Evolutionary conservation across 768 basidiomycete species (phyloP).

Genomic region (Crucibulum laeve): DNA sequence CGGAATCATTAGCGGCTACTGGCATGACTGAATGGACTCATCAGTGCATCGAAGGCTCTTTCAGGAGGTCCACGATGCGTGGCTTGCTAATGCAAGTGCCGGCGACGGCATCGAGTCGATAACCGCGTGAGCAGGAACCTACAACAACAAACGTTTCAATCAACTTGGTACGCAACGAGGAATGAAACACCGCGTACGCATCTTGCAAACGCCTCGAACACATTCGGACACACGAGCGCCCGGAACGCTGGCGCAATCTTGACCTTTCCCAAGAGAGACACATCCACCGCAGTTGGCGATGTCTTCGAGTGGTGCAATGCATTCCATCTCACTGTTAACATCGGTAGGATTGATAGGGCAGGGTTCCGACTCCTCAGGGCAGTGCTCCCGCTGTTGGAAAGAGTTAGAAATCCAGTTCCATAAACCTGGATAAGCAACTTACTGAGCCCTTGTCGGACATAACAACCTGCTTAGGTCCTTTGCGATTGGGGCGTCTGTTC

Average conservation of each 20-base stretch:
- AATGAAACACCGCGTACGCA: slow-evolving; percentile 8
- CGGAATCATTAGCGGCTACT: not conserved
- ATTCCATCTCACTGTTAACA: slow-evolving; percentile 10
- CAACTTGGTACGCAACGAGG: not conserved
- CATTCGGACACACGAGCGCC: slow-evolving; percentile 12
- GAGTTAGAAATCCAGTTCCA: no score
- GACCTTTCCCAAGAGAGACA: slow-evolving; percentile 10
- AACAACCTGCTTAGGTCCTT: no score
- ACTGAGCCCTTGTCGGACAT: no score
- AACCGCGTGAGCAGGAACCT: not conserved
- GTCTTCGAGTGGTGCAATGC: slow-evolving; percentile 10
- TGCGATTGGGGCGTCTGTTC: no score
- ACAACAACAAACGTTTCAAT: not conserved
- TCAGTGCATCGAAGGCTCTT: no score
- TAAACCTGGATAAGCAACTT: no score
- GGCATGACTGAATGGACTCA: not conserved
- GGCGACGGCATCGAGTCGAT: not conserved
- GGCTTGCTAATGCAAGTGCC: not conserved
- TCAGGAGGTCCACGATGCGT: not conserved
- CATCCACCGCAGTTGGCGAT: slow-evolving; percentile 17
- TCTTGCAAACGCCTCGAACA: slow-evolving; percentile 9
- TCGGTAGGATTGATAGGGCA: slow-evolving; percentile 8
- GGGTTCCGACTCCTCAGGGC: slow-evolving; percentile 2
- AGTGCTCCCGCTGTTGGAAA: slow-evolving; percentile 1
- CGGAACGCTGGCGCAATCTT: slow-evolving; percentile 9